These are phyloP conservation scores for Fonsecaea pugnacius DNA, from an alignment of 2,329 filamentous ascomycete genomes.

Conservation along the genomic window DNA sequence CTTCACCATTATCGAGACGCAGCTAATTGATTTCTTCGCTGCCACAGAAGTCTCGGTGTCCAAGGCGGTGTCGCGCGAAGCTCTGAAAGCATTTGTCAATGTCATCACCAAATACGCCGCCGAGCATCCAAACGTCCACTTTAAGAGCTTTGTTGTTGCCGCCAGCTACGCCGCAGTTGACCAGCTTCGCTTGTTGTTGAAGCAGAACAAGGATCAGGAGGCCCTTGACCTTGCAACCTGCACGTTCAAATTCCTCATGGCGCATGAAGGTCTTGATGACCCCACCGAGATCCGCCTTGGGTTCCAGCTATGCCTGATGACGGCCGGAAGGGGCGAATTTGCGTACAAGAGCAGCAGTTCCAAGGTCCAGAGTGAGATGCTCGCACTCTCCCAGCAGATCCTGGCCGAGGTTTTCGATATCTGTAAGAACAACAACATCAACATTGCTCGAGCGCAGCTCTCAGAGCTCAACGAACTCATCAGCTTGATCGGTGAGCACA, in stretches of 20 bases:
- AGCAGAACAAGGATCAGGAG: slow-evolving; percentile 19
- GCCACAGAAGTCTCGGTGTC: slow-evolving; percentile 31
- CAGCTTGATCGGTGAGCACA: slow-evolving; percentile 45
- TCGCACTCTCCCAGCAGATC: slow-evolving; percentile 42
- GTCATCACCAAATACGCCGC: slow-evolving; percentile 40
- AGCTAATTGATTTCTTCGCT: slow-evolving; percentile 45
- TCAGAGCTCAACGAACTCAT: slow-evolving; percentile 45
- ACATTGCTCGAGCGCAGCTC: slow-evolving; percentile 45
- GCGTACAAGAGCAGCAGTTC: slow-evolving; percentile 37
- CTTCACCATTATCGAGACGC: slow-evolving; percentile 41
- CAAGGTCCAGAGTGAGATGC: slow-evolving; percentile 41
- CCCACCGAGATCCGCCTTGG: slow-evolving; percentile 43
- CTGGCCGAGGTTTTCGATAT: slow-evolving; percentile 43
- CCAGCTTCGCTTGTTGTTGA: slow-evolving; percentile 21
- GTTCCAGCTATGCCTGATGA: slow-evolving; percentile 45
- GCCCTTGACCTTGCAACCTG: slow-evolving; percentile 31
- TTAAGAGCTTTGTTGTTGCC: slow-evolving; percentile 23
- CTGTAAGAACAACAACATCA: slow-evolving; percentile 40
- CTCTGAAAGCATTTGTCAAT: slow-evolving; percentile 32
- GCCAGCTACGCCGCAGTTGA: slow-evolving; percentile 23
- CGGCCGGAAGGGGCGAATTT: slow-evolving; percentile 38
- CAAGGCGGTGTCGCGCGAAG: slow-evolving; percentile 38
- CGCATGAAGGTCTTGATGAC: slow-evolving; percentile 28
- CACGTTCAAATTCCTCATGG: slow-evolving; percentile 31
- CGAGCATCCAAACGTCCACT: slow-evolving; percentile 34